Conservation (phyloP, 116 monocot genomes). For the Zostera marina region DNA sequence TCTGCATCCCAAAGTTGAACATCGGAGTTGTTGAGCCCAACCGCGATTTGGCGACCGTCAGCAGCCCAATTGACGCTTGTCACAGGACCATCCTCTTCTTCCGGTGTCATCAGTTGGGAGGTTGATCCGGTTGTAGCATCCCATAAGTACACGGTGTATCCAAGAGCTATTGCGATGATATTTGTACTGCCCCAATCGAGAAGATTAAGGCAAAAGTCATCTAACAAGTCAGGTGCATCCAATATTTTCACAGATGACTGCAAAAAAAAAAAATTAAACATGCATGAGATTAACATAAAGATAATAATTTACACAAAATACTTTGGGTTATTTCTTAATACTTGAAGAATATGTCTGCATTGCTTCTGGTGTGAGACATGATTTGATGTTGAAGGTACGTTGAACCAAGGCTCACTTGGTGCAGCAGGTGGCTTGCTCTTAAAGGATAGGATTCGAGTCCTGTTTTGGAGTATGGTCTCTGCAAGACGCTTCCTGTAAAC, state of each 20-base stretch:
- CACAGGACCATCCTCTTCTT: slow-evolving; percentile 41
- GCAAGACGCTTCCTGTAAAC: too few relatives aligned
- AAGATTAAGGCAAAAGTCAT: slow-evolving; percentile 63
- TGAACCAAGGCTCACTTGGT: too few relatives aligned
- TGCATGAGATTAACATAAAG: too few relatives aligned
- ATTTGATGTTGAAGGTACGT: too few relatives aligned
- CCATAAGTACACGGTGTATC: slow-evolving; percentile 51
- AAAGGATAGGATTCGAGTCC: too few relatives aligned
- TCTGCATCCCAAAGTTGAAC: slow-evolving; percentile 63
- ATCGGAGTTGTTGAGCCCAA: slow-evolving; percentile 53
- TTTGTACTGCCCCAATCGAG: slow-evolving; percentile 63
- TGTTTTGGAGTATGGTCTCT: too few relatives aligned
- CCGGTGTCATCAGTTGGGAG: slow-evolving; percentile 37
- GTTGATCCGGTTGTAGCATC: slow-evolving; percentile 40
- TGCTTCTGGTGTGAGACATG: too few relatives aligned
- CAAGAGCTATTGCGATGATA: slow-evolving; percentile 49
- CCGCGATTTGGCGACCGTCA: slow-evolving; percentile 47
- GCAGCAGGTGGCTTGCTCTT: too few relatives aligned
- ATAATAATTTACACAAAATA: too few relatives aligned
- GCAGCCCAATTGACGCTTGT: slow-evolving; percentile 72
- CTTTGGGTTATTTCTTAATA: too few relatives aligned
- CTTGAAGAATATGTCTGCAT: too few relatives aligned
- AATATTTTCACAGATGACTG: slow-evolving; percentile 55
- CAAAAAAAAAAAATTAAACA: too few relatives aligned
- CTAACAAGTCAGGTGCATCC: slow-evolving; percentile 48